phyloP scores from a whole-genome alignment of 495 filamentous ascomycete genomes.

The Aspergillus heteromorphus region DNA sequence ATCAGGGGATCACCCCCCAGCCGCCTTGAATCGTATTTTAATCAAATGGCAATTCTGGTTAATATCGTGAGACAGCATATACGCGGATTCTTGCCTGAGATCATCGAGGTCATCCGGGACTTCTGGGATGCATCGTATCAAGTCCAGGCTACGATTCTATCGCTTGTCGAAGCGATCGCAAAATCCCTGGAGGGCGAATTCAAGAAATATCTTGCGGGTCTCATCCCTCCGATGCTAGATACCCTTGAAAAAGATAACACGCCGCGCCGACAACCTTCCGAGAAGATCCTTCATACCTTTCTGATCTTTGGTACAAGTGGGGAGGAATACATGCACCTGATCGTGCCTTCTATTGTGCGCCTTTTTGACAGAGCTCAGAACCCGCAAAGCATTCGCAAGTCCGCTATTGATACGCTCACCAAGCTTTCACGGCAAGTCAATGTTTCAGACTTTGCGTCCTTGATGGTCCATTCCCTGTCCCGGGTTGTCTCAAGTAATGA shows the following conservation, averaged over 20 bases:
- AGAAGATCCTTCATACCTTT: constrained; percentile 90
- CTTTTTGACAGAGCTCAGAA: constrained; percentile 83
- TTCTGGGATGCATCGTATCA: constrained; percentile 75
- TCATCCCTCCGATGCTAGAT: constrained; percentile 88
- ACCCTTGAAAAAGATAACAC: constrained; percentile 84
- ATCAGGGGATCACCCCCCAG: constrained; percentile 68
- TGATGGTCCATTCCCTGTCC: constrained; percentile 86
- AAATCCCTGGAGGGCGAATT: constrained; percentile 93
- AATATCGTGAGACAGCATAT: constrained; percentile 96
- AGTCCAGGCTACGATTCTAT: constrained; percentile 83
- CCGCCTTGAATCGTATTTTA: constrained; percentile 91
- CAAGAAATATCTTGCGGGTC: constrained; percentile 80
- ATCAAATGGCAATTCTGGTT: constrained; percentile 86
- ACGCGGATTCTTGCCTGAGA: constrained; percentile 74
- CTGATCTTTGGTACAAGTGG: constrained; percentile 92
- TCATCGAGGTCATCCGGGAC: constrained; percentile 76
- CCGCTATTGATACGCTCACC: constrained; percentile 89
- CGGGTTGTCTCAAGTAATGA: constrained; percentile 70
- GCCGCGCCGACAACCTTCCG: constrained; percentile 66
- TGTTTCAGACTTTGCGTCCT: constrained; percentile 90
- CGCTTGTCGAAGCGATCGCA: constrained; percentile 88
- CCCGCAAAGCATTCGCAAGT: constrained; percentile 70
- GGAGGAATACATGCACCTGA: constrained; percentile 98
- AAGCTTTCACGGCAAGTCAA: constrained; percentile 96
- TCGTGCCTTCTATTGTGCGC: constrained; percentile 90